A percentile compares a stretch with the other conserved stretches of the same genome.
Evolutionary conservation across 176 grass and related monocot genomes (phyloP).

Genomic region (Chloris gayana): DNA sequence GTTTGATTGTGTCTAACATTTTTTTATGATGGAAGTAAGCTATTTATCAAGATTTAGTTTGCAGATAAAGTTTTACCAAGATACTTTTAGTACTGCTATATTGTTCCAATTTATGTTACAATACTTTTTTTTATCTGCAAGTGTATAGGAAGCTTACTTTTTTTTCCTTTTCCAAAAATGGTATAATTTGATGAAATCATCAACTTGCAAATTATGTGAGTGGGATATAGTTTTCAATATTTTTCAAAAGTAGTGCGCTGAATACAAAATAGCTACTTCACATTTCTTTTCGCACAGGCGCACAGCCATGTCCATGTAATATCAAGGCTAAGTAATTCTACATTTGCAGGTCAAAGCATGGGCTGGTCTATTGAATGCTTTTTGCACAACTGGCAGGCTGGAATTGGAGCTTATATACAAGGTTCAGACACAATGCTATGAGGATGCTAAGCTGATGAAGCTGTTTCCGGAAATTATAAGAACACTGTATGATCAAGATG

Average conservation of each 20-base stretch:
- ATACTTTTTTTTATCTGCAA: not conserved
- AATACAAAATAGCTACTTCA: not conserved
- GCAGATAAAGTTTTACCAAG: not conserved
- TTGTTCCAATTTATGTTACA: not conserved
- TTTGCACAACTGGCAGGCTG: conserved; percentile 81
- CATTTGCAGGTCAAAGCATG: conserved; percentile 82
- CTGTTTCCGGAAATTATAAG: conserved; percentile 96
- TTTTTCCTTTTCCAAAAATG: not conserved
- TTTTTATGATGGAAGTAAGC: no score
- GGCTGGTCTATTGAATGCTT: conserved; percentile 84
- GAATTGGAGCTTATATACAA: conserved; percentile 97
- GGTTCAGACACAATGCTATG: conserved; percentile 89
- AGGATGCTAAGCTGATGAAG: conserved; percentile 95
- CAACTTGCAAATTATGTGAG: not conserved
- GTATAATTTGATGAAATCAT: not conserved
- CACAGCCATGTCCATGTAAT: not conserved
- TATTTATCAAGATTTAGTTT: no score
- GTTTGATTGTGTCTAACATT: no score
- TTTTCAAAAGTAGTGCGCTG: not conserved
- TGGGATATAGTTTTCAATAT: not conserved
- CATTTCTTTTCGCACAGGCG: not conserved
- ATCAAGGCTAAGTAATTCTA: not conserved
- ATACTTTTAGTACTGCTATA: not conserved
- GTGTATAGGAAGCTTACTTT: not conserved
- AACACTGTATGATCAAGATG: conserved; percentile 92